These are phyloP conservation scores for Penicillium sp. DNA, from an alignment of 2,329 filamentous ascomycete species.

Conservation along the genomic window DNA sequence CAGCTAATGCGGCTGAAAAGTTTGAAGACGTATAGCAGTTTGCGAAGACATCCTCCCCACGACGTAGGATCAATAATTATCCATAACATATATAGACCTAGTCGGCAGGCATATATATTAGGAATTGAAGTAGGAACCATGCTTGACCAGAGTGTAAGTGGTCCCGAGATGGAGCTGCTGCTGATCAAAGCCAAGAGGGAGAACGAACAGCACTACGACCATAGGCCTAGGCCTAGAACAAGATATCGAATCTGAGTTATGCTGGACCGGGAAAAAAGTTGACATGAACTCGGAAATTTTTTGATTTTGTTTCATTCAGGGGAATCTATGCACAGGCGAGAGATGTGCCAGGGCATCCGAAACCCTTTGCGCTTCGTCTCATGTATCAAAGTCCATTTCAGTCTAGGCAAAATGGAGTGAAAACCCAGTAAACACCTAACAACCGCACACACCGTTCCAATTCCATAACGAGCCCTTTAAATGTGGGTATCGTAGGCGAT, in stretches of 20 bases:
- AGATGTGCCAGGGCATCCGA: constrained; percentile 38
- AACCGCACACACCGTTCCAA: constrained; percentile 33
- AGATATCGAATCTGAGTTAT: background rate
- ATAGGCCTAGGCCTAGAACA: background rate
- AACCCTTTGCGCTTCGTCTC: constrained; percentile 39
- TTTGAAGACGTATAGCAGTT: background rate
- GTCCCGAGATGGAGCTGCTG: no score
- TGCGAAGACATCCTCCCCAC: background rate
- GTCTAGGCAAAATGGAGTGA: constrained; percentile 31
- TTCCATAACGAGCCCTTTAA: constrained; percentile 53
- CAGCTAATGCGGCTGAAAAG: background rate
- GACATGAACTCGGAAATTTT: constrained; percentile 32
- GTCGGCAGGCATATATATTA: no score
- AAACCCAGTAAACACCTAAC: constrained; percentile 36
- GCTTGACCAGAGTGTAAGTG: no score
- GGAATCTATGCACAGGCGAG: constrained; percentile 44
- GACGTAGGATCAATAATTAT: background rate
- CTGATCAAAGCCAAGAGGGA: background rate
- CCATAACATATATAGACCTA: background rate
- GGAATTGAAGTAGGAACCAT: background rate
- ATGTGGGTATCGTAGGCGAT: constrained; percentile 98
- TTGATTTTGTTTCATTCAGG: constrained; percentile 43
- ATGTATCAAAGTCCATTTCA: constrained; percentile 34
- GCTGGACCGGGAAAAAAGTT: background rate
- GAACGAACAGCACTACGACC: background rate